Base-by-base conservation (phyloP, 208 protist genomes). In the Leishmania amazonensis region DNA sequence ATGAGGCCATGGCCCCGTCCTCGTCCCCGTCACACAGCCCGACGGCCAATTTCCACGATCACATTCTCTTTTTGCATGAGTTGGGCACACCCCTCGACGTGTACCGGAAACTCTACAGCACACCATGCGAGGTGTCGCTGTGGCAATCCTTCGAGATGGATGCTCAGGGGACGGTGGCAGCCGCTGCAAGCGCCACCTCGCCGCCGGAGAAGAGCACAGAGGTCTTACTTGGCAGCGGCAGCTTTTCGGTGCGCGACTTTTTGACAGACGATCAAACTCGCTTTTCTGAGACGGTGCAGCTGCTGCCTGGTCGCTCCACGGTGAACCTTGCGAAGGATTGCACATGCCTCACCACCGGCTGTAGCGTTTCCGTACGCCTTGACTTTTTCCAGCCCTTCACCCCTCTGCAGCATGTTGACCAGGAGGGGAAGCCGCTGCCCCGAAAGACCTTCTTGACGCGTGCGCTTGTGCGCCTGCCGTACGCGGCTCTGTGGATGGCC, bases 381-480 rank as follows among this genome's bases (percentile, higher is more conserved):
- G 87, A 97, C 85, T 94, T 95, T 80, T 89, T 91, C 68, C 70
- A 81, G 5, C 90, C 91, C 4, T 87, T 96, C 11, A 87, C 91
- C 0, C 68, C 51, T n/a, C 65, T 91, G 38, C 80, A 75, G 31
- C 94, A 97, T 83, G 93, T 97, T 5, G 82, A 88, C 62, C 78
- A 85, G 42, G 79, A 82, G 19, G 94, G 92, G 11, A 58, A 49
- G 47, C 68, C 82, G 17, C 79, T 80, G 28, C 70, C 78, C 19
- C 74, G 77, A 19, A 82, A 83, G 5, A 77, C 81, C 0, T 93
- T 96, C 79, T 81, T 97, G 54, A 93, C 94, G 0, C 88, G 89
- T 76, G 90, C 85, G 40, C 73, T 97, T 35, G 79, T 96, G 57
- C 83, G 88, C 65, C 86, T 97, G 85, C 93, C 94, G 42, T 97